Evolutionary conservation across 1,284 basidiomycete species (phyloP).

Genomic region (Ceratobasidium theobromae): DNA sequence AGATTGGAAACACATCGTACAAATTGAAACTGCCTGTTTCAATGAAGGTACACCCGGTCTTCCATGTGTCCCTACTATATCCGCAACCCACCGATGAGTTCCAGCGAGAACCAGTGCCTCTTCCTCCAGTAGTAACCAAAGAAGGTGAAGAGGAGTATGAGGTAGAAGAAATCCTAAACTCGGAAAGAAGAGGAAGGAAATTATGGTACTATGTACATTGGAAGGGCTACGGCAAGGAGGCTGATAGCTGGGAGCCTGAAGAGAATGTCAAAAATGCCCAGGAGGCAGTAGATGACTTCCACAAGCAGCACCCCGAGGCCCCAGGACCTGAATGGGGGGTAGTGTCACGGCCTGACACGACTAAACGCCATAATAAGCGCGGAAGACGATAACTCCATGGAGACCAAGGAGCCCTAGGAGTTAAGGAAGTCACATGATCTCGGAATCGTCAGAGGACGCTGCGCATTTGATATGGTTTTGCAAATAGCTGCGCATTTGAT

Average conservation of each 20-base stretch:
- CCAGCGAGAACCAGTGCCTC: not conserved
- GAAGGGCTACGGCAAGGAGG: not conserved
- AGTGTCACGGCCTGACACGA: too few species aligned
- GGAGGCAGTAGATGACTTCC: too few species aligned
- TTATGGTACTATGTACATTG: not conserved
- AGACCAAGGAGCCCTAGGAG: too few species aligned
- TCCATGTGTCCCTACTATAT: not conserved
- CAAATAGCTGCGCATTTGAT: too few species aligned
- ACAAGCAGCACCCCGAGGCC: too few species aligned
- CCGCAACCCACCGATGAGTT: not conserved
- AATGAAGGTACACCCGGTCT: not conserved
- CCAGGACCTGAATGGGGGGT: too few species aligned
- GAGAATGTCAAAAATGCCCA: not conserved
- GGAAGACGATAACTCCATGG: too few species aligned
- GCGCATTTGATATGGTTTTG: too few species aligned
- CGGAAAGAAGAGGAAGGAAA: not conserved
- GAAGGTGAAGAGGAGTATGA: conserved; percentile 32
- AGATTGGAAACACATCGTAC: conserved; percentile 32
- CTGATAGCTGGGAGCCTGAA: not conserved
- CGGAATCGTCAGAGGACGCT: too few species aligned
- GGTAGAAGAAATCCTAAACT: conserved; percentile 36
- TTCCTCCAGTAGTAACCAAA: conserved; percentile 6
- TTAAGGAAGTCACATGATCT: too few species aligned
- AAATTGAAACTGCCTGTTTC: conserved; percentile 30
- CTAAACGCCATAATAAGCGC: too few species aligned